These are phyloP conservation scores for Lentinula novae-zelandiae DNA, from an alignment of 1,284 basidiomycete species.

Conservation along the genomic window DNA sequence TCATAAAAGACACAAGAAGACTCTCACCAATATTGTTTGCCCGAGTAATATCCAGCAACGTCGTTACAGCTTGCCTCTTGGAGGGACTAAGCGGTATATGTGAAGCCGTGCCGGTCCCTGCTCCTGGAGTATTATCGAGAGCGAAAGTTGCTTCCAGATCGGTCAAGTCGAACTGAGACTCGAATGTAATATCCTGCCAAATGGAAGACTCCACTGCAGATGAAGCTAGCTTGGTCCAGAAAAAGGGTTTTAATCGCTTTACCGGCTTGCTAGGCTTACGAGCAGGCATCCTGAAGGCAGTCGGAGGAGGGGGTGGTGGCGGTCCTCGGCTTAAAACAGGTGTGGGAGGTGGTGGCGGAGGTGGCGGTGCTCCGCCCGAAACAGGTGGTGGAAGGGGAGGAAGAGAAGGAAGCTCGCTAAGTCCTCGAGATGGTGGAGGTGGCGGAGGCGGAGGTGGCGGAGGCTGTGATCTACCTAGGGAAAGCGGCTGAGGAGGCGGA, in stretches of 20 bases:
- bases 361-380: too few relatives aligned
- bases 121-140: slow-evolving; percentile 47
- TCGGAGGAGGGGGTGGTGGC: slow-evolving; percentile 28
- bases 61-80: slow-evolving; percentile 63
- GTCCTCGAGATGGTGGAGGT: slow-evolving; percentile 25
- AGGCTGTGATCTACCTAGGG: slow-evolving; percentile 15
- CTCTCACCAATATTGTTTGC: slow-evolving; percentile 78
- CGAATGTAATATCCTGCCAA: slow-evolving; percentile 60
- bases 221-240: slow-evolving; percentile 79
- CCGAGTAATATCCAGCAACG: slow-evolving; percentile 76
- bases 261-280: slow-evolving; percentile 35
- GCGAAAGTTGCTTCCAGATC: slow-evolving; percentile 77
- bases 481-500: slow-evolving; percentile 20
- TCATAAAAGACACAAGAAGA: neutral
- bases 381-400: slow-evolving; percentile 20
- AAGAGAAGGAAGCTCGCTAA: slow-evolving; percentile 18
- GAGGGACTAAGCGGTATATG: slow-evolving; percentile 34
- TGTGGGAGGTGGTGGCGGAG: too few relatives aligned
- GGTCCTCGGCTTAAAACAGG: slow-evolving; percentile 18
- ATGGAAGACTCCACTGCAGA: slow-evolving; percentile 51
- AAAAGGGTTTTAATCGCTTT: slow-evolving; percentile 81
- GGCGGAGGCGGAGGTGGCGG: slow-evolving; percentile 25
- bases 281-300: slow-evolving; percentile 30
- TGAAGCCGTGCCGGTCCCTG: slow-evolving; percentile 27
- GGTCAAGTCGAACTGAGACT: slow-evolving; percentile 50